These are phyloP conservation scores for Claviceps cyperi DNA, from an alignment of 2,329 filamentous ascomycete genomes.

Conservation along the genomic window DNA sequence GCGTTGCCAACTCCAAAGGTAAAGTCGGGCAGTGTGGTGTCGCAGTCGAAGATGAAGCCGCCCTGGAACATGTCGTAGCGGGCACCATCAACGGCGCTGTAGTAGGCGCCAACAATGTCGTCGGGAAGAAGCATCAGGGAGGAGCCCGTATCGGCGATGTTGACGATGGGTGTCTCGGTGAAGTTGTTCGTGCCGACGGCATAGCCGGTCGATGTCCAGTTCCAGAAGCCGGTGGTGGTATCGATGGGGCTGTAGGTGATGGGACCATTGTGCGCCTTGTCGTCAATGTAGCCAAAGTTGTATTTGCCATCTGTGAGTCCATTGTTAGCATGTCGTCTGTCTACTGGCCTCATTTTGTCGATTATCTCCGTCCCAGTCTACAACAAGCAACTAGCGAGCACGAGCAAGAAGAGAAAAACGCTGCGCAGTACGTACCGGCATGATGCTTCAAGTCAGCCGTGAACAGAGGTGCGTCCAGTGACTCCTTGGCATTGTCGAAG, in stretches of 20 bases:
- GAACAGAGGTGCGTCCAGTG: constrained; percentile 34
- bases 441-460: constrained; percentile 51
- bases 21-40: constrained; percentile 29
- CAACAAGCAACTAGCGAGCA: too few species aligned
- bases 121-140: constrained; percentile 46
- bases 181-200: constrained; percentile 8
- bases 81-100: constrained; percentile 24
- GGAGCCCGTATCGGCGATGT: constrained; percentile 45
- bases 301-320: constrained; percentile 41
- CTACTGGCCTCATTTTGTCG: too few species aligned
- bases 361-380: too few species aligned
- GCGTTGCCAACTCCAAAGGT: constrained; percentile 41
- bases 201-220: constrained; percentile 12
- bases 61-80: constrained; percentile 22
- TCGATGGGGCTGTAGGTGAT: constrained; percentile 50
- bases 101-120: constrained; percentile 33
- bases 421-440: constrained; percentile 8
- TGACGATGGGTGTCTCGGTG: constrained; percentile 25
- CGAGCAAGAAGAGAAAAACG: too few species aligned
- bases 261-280: constrained; percentile 43
- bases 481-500: constrained; percentile 18
- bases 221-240: constrained; percentile 50
- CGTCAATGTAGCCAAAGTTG: constrained; percentile 60
- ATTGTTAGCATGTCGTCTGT: neutral
- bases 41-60: constrained; percentile 31